These are phyloP conservation scores for Parafenestella ontariensis DNA, from an alignment of 2,329 filamentous ascomycete species.

Conservation along the genomic window DNA sequence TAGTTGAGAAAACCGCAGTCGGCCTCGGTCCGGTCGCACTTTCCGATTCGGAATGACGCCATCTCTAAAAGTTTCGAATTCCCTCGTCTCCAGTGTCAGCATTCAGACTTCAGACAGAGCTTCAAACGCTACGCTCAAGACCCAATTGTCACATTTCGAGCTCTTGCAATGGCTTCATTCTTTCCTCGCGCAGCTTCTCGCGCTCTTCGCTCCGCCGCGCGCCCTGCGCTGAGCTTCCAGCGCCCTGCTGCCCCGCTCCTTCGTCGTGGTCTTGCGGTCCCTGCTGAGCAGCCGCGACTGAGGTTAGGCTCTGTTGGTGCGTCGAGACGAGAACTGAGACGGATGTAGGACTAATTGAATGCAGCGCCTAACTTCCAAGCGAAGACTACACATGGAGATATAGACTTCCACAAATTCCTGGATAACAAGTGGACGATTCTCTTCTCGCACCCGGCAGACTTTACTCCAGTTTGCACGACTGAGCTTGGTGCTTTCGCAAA, in stretches of 20 bases:
- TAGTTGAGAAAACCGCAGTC: neutral
- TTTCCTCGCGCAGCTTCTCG: conserved; percentile 45
- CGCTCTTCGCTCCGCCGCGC: conserved; percentile 37
- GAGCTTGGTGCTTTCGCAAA: conserved; percentile 94
- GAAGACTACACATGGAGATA: conserved; percentile 77
- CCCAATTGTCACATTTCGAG: conserved; percentile 1
- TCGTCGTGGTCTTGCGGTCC: conserved; percentile 47
- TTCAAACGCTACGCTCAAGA: conserved; percentile 1
- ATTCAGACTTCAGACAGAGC: neutral
- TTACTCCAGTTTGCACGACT: conserved; percentile 94
- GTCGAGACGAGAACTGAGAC: neutral
- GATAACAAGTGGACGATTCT: conserved; percentile 81
- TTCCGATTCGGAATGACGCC: conserved; percentile 17
- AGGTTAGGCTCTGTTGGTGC: conserved; percentile 52
- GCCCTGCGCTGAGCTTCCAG: conserved; percentile 34
- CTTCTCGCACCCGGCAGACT: conserved; percentile 86
- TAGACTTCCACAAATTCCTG: conserved; percentile 79
- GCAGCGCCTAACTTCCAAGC: conserved; percentile 83
- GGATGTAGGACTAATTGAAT: neutral
- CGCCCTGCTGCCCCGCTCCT: conserved; percentile 40
- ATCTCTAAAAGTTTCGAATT: conserved; percentile 11
- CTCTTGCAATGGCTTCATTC: conserved; percentile 42
- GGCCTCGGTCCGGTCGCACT: conserved; percentile 9
- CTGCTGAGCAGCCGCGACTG: conserved; percentile 51
- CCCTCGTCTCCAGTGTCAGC: conserved; percentile 3